Evolutionary conservation across 2,329 filamentous ascomycete genomes (phyloP), one percentile per base, ranked within the genome.

Genomic region (Ophiostoma quercus): DNA sequence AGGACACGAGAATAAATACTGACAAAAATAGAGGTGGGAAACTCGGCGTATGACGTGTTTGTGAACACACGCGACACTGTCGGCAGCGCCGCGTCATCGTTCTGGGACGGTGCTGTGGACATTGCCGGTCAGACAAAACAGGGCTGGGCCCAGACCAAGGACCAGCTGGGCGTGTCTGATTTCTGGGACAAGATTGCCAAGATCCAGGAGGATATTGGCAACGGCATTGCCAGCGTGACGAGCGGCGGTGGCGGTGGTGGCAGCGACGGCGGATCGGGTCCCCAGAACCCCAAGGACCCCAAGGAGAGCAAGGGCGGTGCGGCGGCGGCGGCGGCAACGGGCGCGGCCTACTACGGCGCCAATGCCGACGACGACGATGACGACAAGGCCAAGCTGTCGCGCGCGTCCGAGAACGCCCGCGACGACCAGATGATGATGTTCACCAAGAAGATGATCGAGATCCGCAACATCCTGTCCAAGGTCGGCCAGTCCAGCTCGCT

Each of bases 361-460:
- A 87, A 90, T 73, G 79, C 83, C 4, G 83, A 88, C 69, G 82
- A 84, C 9, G 37, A 43, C 62, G 67, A 69, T 16, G 66, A 67
- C 29, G 25, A 47, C 37, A 70, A 67, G 70, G 41, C 25, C 19
- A 19, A 29, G 16, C 67, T 43, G 3, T 83, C 81, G 25, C 87
- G 63, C 3, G 83, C 81, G 25, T 87, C 90, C 70, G 88, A 91
- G 76, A 84, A 85, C 67, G 92, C 92, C 22, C 88, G 88, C 75
- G 95, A 99, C 76, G 95, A 99, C 78, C 95, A 99, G 79, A 99
- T 99, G 94, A 99, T 99, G 95, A 85, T 97, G 74, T 83, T 99
- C 76, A 99, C 96, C 1, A 94, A 95, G 82, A 98, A 98, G 82
- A 99, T 99, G 95, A 99, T 99, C 76, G 95, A 99, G 82, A 98